Evolutionary conservation across 257 asterid species (phyloP).

Genomic region (Handroanthus guayacan): DNA sequence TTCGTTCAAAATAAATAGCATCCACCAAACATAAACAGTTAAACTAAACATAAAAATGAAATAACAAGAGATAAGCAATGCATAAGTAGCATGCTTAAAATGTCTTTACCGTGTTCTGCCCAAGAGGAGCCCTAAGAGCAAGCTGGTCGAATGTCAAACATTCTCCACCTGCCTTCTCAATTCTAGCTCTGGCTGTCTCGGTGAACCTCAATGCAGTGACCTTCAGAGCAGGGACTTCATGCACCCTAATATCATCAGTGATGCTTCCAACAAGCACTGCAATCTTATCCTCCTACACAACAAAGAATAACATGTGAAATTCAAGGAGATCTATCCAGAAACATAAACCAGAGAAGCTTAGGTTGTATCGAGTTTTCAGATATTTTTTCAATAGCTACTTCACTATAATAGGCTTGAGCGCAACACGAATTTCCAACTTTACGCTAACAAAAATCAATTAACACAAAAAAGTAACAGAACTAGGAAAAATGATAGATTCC

Average conservation of each 20-base stretch:
- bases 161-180: slow-evolving; percentile 97
- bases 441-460: not conserved
- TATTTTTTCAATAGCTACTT: not conserved
- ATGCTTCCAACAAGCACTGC: slow-evolving; percentile 86
- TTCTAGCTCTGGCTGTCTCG: slow-evolving; percentile 88
- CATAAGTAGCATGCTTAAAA: not conserved
- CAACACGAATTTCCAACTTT: not conserved
- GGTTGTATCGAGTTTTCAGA: not conserved
- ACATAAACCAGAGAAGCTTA: not conserved
- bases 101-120: slow-evolving; percentile 82
- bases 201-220: slow-evolving; percentile 88
- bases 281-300: slow-evolving; percentile 71
- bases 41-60: not conserved
- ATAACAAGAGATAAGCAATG: not conserved
- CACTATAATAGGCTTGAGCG: not conserved
- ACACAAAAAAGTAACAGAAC: not conserved
- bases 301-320: not conserved
- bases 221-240: slow-evolving; percentile 76
- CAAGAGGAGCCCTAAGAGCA: slow-evolving; percentile 94
- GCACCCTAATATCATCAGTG: slow-evolving; percentile 72
- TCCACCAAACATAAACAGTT: not conserved
- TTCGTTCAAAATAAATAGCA: not conserved
- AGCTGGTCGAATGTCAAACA: slow-evolving; percentile 93
- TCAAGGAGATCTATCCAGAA: not conserved
- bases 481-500: not conserved